Evolutionary conservation across 305 asterid species (phyloP).

Genomic region (Euphrasia arctica): DNA sequence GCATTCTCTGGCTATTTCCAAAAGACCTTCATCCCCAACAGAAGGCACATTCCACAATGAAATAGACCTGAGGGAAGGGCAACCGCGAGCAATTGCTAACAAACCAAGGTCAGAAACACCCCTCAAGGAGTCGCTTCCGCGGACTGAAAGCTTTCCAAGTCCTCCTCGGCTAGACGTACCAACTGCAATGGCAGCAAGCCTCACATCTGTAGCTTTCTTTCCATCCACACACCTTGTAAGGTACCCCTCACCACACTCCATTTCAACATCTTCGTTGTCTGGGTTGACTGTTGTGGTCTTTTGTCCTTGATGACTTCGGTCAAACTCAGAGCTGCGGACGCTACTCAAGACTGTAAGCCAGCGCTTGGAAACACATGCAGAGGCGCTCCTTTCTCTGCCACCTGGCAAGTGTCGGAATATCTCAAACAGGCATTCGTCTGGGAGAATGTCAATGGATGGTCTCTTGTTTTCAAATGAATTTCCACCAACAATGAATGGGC

Average conservation of each 20-base stretch:
- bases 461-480: constrained; percentile 33
- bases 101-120: constrained; percentile 66
- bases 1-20: constrained; percentile 78
- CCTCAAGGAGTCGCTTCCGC: constrained; percentile 48
- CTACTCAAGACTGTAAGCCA: constrained; percentile 81
- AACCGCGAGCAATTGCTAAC: constrained; percentile 73
- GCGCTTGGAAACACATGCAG: constrained; percentile 76
- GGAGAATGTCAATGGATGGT: constrained; percentile 73
- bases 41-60: constrained; percentile 76
- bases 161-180: constrained; percentile 72
- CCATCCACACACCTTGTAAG: constrained; percentile 78
- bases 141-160: constrained; percentile 70
- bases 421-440: constrained; percentile 93
- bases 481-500: constrained; percentile 39
- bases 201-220: constrained; percentile 72
- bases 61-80: constrained; percentile 81
- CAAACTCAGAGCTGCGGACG: constrained; percentile 51
- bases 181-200: constrained; percentile 80
- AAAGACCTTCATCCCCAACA: constrained; percentile 70
- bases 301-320: constrained; percentile 34
- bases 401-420: constrained; percentile 62
- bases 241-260: constrained; percentile 38
- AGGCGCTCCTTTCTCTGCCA: constrained; percentile 60
- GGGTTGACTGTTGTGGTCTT: constrained; percentile 26
- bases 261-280: constrained; percentile 30